These are phyloP conservation scores for Nymphaea thermarum DNA, from an alignment of 164 flowering plant species.

Conservation along the genomic window DNA sequence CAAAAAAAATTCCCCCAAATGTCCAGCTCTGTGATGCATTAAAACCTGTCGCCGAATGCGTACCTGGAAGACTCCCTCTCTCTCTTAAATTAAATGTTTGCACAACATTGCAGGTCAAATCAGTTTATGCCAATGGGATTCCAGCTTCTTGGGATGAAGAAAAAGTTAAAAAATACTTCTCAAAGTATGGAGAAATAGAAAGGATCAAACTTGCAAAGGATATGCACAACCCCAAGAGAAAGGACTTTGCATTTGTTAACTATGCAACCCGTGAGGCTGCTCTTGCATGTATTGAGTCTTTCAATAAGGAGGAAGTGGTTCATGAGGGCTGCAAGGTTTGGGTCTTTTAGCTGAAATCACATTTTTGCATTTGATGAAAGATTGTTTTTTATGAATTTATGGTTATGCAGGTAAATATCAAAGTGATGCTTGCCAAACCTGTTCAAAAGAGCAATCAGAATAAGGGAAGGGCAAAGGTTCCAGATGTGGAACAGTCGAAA, in stretches of 20 bases:
- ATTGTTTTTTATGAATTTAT: background rate
- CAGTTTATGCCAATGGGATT: constrained; percentile 26
- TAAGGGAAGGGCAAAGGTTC: constrained; percentile 10
- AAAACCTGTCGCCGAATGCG: too few relatives aligned
- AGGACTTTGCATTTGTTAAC: constrained; percentile 31
- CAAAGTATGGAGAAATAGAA: constrained; percentile 25
- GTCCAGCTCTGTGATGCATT: too few relatives aligned
- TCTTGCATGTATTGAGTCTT: constrained; percentile 23
- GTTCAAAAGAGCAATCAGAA: constrained; percentile 16
- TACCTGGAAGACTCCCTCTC: too few relatives aligned
- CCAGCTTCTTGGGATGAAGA: constrained; percentile 29
- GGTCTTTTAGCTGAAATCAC: background rate
- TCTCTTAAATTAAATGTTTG: too few relatives aligned
- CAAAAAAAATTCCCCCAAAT: too few relatives aligned
- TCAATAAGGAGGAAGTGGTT: constrained; percentile 12
- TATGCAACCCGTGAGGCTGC: constrained; percentile 28
- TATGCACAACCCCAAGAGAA: constrained; percentile 21
- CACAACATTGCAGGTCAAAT: constrained; percentile 18
- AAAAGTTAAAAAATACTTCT: constrained; percentile 17
- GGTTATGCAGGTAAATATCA: constrained; percentile 19
- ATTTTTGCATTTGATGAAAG: background rate
- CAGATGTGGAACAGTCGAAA: constrained; percentile 10
- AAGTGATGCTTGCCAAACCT: constrained; percentile 32
- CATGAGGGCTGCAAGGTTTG: constrained; percentile 21
- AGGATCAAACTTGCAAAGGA: constrained; percentile 25